Evolutionary conservation across 176 grass and related monocot genomes (phyloP).

Genomic region (Hordeum vulgare): MorexV3_pseudomolecules_assembly NC_058524.1:62027744-62028243

Average conservation of each 20-base stretch:
- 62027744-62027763: conserved; percentile 20
- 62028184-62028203: conserved; percentile 51
- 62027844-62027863: conserved; percentile 63
- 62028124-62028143: conserved; percentile 22
- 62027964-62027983: too few species aligned
- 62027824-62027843: conserved; percentile 45
- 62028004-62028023: background rate
- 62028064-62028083: background rate
- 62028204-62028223: conserved; percentile 48
- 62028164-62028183: conserved; percentile 53
- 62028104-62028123: background rate
- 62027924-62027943: background rate
- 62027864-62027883: conserved; percentile 57
- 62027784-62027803: conserved; percentile 21
- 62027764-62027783: background rate
- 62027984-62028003: background rate
- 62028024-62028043: background rate
- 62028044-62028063: too few species aligned
- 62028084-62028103: background rate
- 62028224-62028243: background rate
- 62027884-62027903: background rate
- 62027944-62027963: background rate
- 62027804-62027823: conserved; percentile 57
- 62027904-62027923: background rate
- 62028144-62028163: conserved; percentile 48